Percentiles rank a stretch among this genome's conserved stretches.
These are phyloP conservation scores for Leccinum pellstonianum DNA, from an alignment of 768 basidiomycete species.

Conservation along the genomic window DNA sequence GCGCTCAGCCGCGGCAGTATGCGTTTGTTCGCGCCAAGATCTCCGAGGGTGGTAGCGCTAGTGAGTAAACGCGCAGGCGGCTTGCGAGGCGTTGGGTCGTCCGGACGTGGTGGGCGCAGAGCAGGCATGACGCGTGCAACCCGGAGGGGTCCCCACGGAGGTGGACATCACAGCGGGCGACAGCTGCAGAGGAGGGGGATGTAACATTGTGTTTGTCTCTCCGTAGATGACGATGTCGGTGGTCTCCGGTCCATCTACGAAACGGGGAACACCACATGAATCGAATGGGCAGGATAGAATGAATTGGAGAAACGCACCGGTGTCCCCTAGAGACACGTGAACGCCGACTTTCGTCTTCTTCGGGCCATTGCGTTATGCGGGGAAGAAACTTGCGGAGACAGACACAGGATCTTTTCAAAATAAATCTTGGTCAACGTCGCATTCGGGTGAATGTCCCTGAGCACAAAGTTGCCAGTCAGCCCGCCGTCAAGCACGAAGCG, in stretches of 20 bases:
- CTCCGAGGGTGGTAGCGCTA: no score
- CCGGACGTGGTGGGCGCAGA: conserved; percentile 51
- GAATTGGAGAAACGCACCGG: conserved; percentile 37
- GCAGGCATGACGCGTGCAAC: conserved; percentile 45
- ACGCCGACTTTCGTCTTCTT: conserved; percentile 45
- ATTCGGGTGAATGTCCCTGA: conserved; percentile 70
- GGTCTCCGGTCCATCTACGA: conserved; percentile 62
- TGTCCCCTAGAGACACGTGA: conserved; percentile 68
- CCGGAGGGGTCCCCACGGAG: conserved; percentile 32
- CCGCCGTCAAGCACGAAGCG: no score
- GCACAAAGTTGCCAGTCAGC: not conserved
- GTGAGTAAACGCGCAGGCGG: no score
- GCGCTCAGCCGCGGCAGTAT: no score
- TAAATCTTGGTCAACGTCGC: conserved; percentile 61
- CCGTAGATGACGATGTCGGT: conserved; percentile 63
- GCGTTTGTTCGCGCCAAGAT: no score
- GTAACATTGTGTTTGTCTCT: conserved; percentile 27
- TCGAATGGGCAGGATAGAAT: not conserved
- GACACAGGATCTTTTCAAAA: conserved; percentile 36
- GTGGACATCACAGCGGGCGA: conserved; percentile 19
- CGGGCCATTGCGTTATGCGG: no score
- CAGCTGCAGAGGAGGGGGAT: conserved; percentile 7
- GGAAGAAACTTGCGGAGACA: no score
- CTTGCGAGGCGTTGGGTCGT: conserved; percentile 64
- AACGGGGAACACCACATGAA: not conserved